phyloP scores from a whole-genome alignment of 1,284 basidiomycete genomes.

The Malassezia restricta region DNA sequence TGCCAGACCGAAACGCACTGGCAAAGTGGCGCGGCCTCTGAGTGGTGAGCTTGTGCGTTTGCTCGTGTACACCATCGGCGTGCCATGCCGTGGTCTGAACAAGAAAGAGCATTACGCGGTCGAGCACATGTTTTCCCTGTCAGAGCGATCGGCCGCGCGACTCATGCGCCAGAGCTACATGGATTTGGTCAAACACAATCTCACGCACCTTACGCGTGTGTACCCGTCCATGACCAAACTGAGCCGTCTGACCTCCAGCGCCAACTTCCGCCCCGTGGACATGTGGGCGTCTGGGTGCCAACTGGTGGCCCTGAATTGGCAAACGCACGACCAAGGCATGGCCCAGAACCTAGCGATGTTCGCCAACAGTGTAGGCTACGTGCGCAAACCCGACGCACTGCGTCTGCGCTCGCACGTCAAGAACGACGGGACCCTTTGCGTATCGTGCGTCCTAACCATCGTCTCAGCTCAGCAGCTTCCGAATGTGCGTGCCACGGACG shows the following conservation, averaged over 20 bases:
- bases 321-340: conserved; percentile 58
- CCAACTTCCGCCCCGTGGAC: conserved; percentile 78
- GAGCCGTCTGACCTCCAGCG: conserved; percentile 31
- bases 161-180: conserved; percentile 24
- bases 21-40: conserved; percentile 49
- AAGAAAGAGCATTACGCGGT: conserved; percentile 75
- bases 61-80: conserved; percentile 87
- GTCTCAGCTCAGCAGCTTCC: conserved; percentile 91
- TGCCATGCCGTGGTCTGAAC: conserved; percentile 84
- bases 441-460: conserved; percentile 47
- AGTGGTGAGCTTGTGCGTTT: conserved; percentile 62
- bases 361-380: conserved; percentile 73
- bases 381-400: conserved; percentile 74
- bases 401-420: conserved; percentile 50
- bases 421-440: conserved; percentile 21
- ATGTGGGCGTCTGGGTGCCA: conserved; percentile 85
- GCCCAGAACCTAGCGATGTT: conserved; percentile 94
- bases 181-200: conserved; percentile 79
- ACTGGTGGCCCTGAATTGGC: conserved; percentile 95
- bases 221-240: conserved; percentile 71
- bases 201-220: conserved; percentile 69
- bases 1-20: conserved; percentile 15
- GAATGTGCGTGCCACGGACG: conserved; percentile 8
- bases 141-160: conserved; percentile 54
- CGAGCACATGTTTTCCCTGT: conserved; percentile 84